These are phyloP conservation scores for Trichaptum fuscoviolaceum DNA, from an alignment of 768 basidiomycete species.

Conservation along the genomic window DNA sequence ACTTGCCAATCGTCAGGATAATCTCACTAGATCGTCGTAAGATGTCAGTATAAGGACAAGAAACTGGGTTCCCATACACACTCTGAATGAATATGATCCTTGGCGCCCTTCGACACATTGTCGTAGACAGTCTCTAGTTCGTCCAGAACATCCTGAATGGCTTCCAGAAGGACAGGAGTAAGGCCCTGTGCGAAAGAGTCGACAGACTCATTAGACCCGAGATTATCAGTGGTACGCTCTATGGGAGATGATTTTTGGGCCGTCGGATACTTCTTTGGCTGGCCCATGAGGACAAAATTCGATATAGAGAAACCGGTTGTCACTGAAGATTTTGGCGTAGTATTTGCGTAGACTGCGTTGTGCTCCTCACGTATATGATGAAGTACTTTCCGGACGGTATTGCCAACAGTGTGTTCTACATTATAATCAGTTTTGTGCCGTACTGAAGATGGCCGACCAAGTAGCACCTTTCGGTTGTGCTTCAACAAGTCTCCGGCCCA, in stretches of 20 bases:
- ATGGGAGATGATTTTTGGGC: constrained; percentile 28
- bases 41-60: constrained; percentile 4
- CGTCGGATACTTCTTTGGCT: constrained; percentile 46
- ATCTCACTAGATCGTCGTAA: constrained; percentile 62
- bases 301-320: constrained; percentile 62
- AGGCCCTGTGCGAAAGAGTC: constrained; percentile 73
- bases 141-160: constrained; percentile 92
- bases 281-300: constrained; percentile 78
- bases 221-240: not conserved
- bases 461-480: constrained; percentile 89
- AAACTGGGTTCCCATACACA: constrained; percentile 35
- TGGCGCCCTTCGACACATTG: constrained; percentile 88
- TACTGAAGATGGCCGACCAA: constrained; percentile 8
- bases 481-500: constrained; percentile 77
- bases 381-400: constrained; percentile 88
- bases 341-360: constrained; percentile 63
- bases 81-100: constrained; percentile 98
- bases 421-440: constrained; percentile 9
- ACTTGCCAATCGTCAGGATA: constrained; percentile 90
- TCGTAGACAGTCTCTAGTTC: constrained; percentile 96
- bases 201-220: constrained; percentile 47
- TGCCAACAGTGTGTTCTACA: constrained; percentile 90
- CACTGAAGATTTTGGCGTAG: constrained; percentile 27
- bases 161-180: constrained; percentile 94
- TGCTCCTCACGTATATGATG: constrained; percentile 96